Evolutionary conservation across 768 basidiomycete genomes (phyloP).

Genomic region (Leccinum longicurvipes): DNA sequence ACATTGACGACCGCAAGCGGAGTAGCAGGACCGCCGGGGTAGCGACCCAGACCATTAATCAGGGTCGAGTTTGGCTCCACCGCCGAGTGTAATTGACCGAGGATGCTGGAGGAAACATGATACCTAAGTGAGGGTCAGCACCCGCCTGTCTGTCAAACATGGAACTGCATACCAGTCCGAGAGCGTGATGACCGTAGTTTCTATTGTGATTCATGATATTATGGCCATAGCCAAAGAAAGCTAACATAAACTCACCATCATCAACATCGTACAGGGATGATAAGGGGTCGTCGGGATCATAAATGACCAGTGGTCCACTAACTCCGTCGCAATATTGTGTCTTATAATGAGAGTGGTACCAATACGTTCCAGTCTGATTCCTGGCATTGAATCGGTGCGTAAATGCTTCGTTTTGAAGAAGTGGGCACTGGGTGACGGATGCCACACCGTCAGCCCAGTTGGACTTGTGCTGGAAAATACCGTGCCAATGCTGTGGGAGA

Average conservation of each 20-base stretch:
- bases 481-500: background rate
- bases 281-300: constrained; percentile 43
- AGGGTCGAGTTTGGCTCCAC: constrained; percentile 38
- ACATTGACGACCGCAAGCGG: constrained; percentile 47
- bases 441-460: constrained; percentile 36
- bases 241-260: constrained; percentile 32
- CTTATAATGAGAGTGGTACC: constrained; percentile 43
- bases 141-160: background rate
- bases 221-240: background rate
- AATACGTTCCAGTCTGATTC: constrained; percentile 42
- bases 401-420: constrained; percentile 33
- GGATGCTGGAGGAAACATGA: constrained; percentile 26
- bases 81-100: constrained; percentile 11
- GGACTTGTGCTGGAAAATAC: constrained; percentile 6
- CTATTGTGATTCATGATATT: constrained; percentile 11
- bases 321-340: constrained; percentile 44
- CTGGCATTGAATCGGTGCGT: constrained; percentile 32
- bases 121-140: constrained; percentile 31
- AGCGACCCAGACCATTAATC: constrained; percentile 53
- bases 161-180: constrained; percentile 40
- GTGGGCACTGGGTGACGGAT: constrained; percentile 44
- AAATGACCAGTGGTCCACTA: constrained; percentile 42
- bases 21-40: constrained; percentile 37
- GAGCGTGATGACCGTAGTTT: constrained; percentile 46
- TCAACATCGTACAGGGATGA: constrained; percentile 42